Base-by-base conservation (phyloP, 2,329 filamentous ascomycete genomes). In the Aspergillus tubingensis region DNA sequence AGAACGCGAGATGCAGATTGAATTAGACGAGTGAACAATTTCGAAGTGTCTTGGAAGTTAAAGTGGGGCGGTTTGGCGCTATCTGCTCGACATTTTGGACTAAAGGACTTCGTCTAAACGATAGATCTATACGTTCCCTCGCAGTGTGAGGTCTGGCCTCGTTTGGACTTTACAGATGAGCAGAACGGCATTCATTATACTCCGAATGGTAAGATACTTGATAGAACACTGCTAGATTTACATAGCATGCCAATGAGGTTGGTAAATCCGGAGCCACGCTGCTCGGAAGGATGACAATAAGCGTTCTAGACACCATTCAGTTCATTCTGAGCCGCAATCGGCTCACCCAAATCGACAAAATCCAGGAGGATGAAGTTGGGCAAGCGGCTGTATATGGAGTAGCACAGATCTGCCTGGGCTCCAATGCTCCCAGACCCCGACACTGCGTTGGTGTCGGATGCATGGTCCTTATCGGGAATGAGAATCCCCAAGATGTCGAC, bases 311-410 rank as follows among this genome's bases (percentile, higher is more conserved):
- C 60, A 39, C 74, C 74, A 67, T 82, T 82, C 59, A 81, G 59
- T 15, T 56, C 59, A 51, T 74, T 68, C 67, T 80, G 76, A 7
- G 76, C 77, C 17, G 67, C 65, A 49, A 82, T 75, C n/a, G 76
- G 76, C 58, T 77, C 72, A 4, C 80, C 80, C 55, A 77, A 67
- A 60, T 80, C 79, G 62, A 79, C 75, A 68, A 78, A 81, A 66
- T 82, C 80, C 19, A 80, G 70, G 43, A 82, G 69, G 25, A 82
- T 69, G 21, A 78, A 74, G 59, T 78, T 80, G 17, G 80, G 79
- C 39, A 68, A 67, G 38, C 74, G 74, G 3, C 69, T 70, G 67
- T 81, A 79, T 25, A 72, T 52, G 7, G 68, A 70, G 41, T 70
- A 68, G 63, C 81, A 83, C 41, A 74, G 59, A 11, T 67, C 67